Evolutionary conservation across 139 green algal species (phyloP), one percentile per base, ranked within the genome.

Genomic region (Trebouxia sp.): DNA sequence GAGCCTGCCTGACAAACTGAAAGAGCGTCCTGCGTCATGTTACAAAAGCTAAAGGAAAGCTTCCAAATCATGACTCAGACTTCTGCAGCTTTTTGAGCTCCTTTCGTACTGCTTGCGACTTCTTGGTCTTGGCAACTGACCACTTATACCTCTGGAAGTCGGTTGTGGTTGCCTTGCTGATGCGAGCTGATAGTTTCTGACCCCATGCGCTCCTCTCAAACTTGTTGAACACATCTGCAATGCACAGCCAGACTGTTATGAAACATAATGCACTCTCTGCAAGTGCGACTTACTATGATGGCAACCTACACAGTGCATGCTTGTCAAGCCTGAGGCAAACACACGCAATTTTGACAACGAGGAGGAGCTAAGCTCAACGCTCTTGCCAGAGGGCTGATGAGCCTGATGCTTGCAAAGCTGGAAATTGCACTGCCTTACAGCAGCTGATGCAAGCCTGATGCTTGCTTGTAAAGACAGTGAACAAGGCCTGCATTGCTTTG

Each of bases 91-190:
- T 76, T 80, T 93, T 94, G 51, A 93, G 81, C 37, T 88, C 88
- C 79, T 86, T 89, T 78, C 83, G 84, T 24, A 89, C 81, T 32
- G 76, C 65, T 82, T 87, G 85, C 79, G 69, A 56, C 83, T 87
- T 84, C 84, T 92, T 95, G 74, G 76, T 83, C 85, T 88, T 93
- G 41, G 75, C 81, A n/a, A 92, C 85, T 30, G 85, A 72, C 0
- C 87, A 85, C 89, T 97, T 95, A 93, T 95, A 98, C 39, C 97
- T 87, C 81, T 99, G 95, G 82, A 99, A 97, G 90, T 99, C 97
- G 20, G 87, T 95, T 76, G 88, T 88, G 7, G 76, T 82, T 9
- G 92, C 87, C 88, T 96, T 96, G 62, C 80, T 76, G 28, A 82
- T 55, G 83, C 92, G 89, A 41, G 87, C 83, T 11, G 89, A 85